Evolutionary conservation across 192 early-diverging fungal genomes (phyloP).

Genomic region (Kappamyces sp.): DNA sequence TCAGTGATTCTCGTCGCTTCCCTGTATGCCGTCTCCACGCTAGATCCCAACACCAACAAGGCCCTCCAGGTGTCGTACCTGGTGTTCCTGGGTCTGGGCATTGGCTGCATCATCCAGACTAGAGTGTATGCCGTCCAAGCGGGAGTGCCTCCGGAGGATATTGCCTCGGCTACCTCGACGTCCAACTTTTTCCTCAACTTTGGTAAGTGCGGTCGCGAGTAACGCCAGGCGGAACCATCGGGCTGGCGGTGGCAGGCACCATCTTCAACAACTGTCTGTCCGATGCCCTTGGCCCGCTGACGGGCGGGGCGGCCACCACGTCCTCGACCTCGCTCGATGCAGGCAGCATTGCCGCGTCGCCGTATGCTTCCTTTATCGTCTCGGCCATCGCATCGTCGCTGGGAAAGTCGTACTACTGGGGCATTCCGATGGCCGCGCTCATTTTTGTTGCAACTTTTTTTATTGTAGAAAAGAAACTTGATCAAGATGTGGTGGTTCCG

Average conservation of each 20-base stretch:
- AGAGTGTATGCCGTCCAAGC: conserved; percentile 70
- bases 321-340: neutral
- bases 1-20: conserved; percentile 19
- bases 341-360: neutral
- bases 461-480: neutral
- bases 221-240: conserved; percentile 29
- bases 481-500: neutral
- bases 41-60: conserved; percentile 15
- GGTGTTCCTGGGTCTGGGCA: conserved; percentile 27
- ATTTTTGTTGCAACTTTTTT: conserved; percentile 7
- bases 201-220: neutral
- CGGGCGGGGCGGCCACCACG: no score
- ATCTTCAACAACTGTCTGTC: conserved; percentile 55
- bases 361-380: neutral
- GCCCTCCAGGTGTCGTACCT: conserved; percentile 22
- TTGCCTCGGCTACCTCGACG: conserved; percentile 69
- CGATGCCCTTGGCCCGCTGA: conserved; percentile 31
- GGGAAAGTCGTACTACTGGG: conserved; percentile 7
- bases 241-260: conserved; percentile 62
- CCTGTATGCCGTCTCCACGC: conserved; percentile 16
- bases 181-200: conserved; percentile 57
- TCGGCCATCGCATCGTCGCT: neutral
- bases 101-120: conserved; percentile 70
- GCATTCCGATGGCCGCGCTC: conserved; percentile 4
- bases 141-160: conserved; percentile 52